phyloP scores from a whole-genome alignment of 2,329 filamentous ascomycete genomes.

The Polytolypa hystricis region DNA sequence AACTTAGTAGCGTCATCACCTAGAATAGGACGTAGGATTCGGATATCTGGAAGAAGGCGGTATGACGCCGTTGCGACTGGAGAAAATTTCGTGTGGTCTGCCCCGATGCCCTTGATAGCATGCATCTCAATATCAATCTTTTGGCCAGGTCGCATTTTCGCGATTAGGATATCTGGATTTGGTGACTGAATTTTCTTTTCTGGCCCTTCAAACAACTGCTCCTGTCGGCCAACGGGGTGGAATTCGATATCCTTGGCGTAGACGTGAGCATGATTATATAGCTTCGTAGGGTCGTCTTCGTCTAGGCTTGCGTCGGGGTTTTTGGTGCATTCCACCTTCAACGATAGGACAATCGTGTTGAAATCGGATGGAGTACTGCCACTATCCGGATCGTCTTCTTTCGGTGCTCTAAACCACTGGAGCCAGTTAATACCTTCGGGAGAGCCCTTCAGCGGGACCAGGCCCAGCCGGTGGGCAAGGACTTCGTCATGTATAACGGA shows the following conservation, averaged over 20 bases:
- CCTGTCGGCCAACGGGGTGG: constrained; percentile 62
- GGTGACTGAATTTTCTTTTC: constrained; percentile 60
- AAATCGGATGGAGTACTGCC: constrained; percentile 53
- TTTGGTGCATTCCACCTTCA: constrained; percentile 70
- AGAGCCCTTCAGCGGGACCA: constrained; percentile 77
- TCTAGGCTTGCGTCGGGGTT: constrained; percentile 59
- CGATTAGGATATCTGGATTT: constrained; percentile 87
- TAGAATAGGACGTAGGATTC: constrained; percentile 71
- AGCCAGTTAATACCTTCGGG: constrained; percentile 69
- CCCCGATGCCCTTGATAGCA: constrained; percentile 86
- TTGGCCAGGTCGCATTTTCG: constrained; percentile 87
- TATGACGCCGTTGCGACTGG: constrained; percentile 93
- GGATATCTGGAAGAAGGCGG: constrained; percentile 77
- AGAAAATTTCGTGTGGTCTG: constrained; percentile 94
- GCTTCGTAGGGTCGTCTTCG: constrained; percentile 70
- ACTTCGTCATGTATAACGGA: constrained; percentile 98
- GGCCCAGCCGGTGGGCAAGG: constrained; percentile 74
- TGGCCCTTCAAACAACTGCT: constrained; percentile 46
- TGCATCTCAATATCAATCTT: constrained; percentile 78
- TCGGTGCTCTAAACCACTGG: constrained; percentile 67
- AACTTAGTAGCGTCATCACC: constrained; percentile 85
- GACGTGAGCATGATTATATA: constrained; percentile 76
- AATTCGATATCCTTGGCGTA: constrained; percentile 72
- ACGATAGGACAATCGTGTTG: constrained; percentile 73
- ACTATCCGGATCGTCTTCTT: constrained; percentile 47